These are phyloP conservation scores for Passalora sequoiae DNA, from an alignment of 2,329 filamentous ascomycete genomes.

Conservation along the genomic window DNA sequence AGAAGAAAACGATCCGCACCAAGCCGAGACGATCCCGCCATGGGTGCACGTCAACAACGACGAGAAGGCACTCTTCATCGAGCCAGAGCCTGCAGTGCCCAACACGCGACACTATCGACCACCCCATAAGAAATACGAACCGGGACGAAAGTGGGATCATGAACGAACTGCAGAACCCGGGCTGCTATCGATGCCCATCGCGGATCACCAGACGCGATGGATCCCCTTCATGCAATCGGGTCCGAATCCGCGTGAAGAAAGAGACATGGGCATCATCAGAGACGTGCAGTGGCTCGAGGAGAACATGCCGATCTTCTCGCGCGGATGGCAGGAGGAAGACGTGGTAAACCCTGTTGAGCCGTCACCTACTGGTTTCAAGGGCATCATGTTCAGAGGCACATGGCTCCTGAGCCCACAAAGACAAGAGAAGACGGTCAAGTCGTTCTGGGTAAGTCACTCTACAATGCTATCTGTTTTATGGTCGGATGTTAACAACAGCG, in stretches of 20 bases:
- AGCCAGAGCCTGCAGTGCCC: slow-evolving; percentile 21
- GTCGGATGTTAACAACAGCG: background rate
- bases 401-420: slow-evolving; percentile 43
- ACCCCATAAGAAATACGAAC: slow-evolving; percentile 29
- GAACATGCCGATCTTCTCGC: slow-evolving; percentile 44
- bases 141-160: slow-evolving; percentile 35
- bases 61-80: slow-evolving; percentile 23
- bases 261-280: slow-evolving; percentile 33
- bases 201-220: slow-evolving; percentile 33
- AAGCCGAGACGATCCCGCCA: slow-evolving; percentile 31
- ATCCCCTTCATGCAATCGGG: slow-evolving; percentile 35
- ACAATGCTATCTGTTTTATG: no score
- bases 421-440: slow-evolving; percentile 30
- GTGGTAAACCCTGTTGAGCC: slow-evolving; percentile 34
- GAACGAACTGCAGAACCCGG: slow-evolving; percentile 33
- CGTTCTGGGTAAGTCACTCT: slow-evolving; percentile 35
- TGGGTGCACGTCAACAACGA: slow-evolving; percentile 35
- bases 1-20: slow-evolving; percentile 24
- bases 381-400: slow-evolving; percentile 27
- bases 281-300: slow-evolving; percentile 45
- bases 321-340: slow-evolving; percentile 52
- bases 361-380: slow-evolving; percentile 41
- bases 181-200: slow-evolving; percentile 32
- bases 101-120: slow-evolving; percentile 28
- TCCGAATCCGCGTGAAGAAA: slow-evolving; percentile 31